Evolutionary conservation across 2,329 filamentous ascomycete species (phyloP).

Genomic region (Bipolaris victoriae): DNA sequence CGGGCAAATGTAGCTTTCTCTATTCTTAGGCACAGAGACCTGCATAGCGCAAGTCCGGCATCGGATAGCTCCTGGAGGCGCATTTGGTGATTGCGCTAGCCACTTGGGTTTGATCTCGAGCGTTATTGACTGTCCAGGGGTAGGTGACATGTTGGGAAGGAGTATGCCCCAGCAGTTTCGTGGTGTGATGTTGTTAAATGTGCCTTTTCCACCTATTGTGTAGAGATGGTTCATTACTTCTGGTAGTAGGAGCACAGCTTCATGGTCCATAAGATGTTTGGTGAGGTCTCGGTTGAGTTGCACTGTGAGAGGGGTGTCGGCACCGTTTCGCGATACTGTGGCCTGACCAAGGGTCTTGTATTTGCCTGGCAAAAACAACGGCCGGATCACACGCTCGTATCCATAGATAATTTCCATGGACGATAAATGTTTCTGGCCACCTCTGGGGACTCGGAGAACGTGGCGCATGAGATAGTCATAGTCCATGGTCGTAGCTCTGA

Average conservation of each 20-base stretch:
- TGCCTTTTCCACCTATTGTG: conserved; percentile 9
- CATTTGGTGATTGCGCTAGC: conserved; percentile 55
- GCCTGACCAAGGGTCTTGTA: conserved; percentile 1
- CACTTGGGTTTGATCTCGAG: conserved; percentile 58
- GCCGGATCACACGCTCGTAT: conserved; percentile 36
- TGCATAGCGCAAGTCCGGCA: conserved; percentile 57
- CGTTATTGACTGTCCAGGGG: conserved; percentile 28
- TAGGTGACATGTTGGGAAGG: conserved; percentile 41
- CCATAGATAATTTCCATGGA: conserved; percentile 34
- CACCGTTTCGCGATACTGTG: not conserved
- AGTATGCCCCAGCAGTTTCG: conserved; percentile 32
- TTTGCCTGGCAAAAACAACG: conserved; percentile 31
- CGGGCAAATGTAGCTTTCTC: conserved; percentile 47
- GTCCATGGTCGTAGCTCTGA: conserved; percentile 15
- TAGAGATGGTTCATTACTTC: conserved; percentile 21
- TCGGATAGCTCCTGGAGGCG: conserved; percentile 47
- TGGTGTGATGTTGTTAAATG: conserved; percentile 8
- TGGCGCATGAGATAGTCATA: conserved; percentile 18
- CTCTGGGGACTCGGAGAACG: conserved; percentile 43
- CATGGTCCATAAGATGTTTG: conserved; percentile 30
- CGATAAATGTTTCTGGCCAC: conserved; percentile 32
- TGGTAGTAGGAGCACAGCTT: conserved; percentile 22
- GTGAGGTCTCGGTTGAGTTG: conserved; percentile 15
- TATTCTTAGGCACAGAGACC: conserved; percentile 36
- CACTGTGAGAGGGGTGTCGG: conserved; percentile 9